A percentile compares a stretch with the other conserved stretches of the same genome.
Conservation (phyloP, 345 rosid species). For the Salix caprea region DNA sequence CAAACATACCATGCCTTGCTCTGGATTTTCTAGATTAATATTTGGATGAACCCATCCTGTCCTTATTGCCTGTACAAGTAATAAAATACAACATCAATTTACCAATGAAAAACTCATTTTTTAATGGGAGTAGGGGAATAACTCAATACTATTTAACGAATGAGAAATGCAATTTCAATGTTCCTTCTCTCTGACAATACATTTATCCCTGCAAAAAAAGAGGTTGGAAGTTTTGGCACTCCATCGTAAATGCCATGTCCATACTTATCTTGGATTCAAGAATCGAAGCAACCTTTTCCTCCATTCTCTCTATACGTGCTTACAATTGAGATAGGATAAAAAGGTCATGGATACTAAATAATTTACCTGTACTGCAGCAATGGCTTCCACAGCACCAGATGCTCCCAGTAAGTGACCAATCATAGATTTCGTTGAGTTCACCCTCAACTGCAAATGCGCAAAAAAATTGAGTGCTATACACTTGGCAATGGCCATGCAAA, state of each 20-base stretch:
- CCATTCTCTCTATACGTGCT: neutral
- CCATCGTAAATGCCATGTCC: neutral
- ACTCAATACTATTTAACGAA: neutral
- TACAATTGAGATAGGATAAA: neutral
- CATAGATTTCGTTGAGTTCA: constrained; percentile 95
- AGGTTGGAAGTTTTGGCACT: neutral
- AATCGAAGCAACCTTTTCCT: neutral
- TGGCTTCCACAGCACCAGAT: constrained; percentile 92
- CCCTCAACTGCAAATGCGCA: constrained; percentile 45
- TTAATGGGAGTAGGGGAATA: neutral
- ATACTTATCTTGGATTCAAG: neutral
- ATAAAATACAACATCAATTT: constrained; percentile 9
- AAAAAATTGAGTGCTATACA: constrained; percentile 17
- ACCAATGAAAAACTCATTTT: neutral
- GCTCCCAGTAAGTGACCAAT: constrained; percentile 92
- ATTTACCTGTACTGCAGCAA: constrained; percentile 76
- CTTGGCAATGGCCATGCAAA: neutral
- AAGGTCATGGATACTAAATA: neutral
- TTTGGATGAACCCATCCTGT: constrained; percentile 98
- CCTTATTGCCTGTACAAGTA: constrained; percentile 61
- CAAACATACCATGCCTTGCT: constrained; percentile 62
- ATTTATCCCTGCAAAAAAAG: neutral
- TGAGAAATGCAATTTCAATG: neutral
- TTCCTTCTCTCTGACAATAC: neutral
- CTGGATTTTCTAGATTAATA: constrained; percentile 84